phyloP scores from a whole-genome alignment of 1,284 basidiomycete species.

The Ceratobasidium sp. region DNA sequence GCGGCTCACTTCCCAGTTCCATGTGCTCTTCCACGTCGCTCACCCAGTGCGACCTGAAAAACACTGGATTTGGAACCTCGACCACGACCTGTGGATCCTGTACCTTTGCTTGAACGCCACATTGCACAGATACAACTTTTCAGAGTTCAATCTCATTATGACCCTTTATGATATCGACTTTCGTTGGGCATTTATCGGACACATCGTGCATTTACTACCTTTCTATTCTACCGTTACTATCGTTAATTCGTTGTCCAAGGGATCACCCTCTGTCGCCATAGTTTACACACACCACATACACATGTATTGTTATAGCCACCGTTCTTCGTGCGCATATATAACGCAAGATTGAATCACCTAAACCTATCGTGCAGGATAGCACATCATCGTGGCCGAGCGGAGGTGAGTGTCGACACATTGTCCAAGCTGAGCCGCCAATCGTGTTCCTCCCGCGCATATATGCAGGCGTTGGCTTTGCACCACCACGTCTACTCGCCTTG shows the following conservation, averaged over 20 bases:
- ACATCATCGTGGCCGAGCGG: too few species aligned
- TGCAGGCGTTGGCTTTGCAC: too few species aligned
- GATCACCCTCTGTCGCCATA: background rate
- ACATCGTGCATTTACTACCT: background rate
- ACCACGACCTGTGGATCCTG: slow-evolving; percentile 49
- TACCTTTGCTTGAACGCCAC: slow-evolving; percentile 17
- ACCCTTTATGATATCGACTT: slow-evolving; percentile 1
- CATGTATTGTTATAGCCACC: slow-evolving; percentile 21
- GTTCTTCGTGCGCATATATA: slow-evolving; percentile 17
- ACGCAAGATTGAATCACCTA: background rate
- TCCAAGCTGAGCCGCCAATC: too few species aligned
- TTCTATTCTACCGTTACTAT: background rate
- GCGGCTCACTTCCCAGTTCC: slow-evolving; percentile 52
- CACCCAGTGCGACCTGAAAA: slow-evolving; percentile 50
- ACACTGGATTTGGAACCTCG: slow-evolving; percentile 47
- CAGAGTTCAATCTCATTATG: background rate
- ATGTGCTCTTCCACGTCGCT: slow-evolving; percentile 49
- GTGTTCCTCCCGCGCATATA: too few species aligned
- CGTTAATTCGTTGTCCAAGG: slow-evolving; percentile 3
- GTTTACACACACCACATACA: slow-evolving; percentile 5
- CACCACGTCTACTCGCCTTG: too few species aligned
- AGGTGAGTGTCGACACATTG: too few species aligned
- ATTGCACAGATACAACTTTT: background rate
- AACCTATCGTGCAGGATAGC: background rate
- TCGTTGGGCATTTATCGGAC: slow-evolving; percentile 32